Base-by-base conservation (phyloP, 2,329 filamentous ascomycete species). In the Plenodomus biglobosus region DNA sequence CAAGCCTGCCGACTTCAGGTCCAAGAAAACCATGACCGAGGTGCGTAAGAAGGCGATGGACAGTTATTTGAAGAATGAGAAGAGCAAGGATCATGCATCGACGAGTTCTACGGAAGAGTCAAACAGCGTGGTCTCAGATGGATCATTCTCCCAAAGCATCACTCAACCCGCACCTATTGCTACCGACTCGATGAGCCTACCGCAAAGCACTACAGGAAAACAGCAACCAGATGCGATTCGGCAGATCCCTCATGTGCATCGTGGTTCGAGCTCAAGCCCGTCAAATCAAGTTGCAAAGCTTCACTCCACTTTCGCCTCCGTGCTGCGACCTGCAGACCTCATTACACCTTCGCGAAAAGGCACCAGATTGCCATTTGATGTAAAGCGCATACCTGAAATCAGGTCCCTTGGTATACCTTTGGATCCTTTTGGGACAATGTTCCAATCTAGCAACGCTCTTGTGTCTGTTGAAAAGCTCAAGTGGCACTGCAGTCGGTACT, bases 41-140 rank as follows among this genome's bases (percentile, higher is more conserved):
- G 65, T 72, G 30, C 68, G 71, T 32, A 67, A 67, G 37, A 58
- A 60, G 41, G 71, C 70, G 3, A 73, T 73, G 71, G 58, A 53
- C 16, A 56, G 57, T 38, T 66, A 60, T 22, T 41, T 73, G 13
- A 52, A 63, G 41, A 57, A 59, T 7, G 57, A 55, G 19, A 59
- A 64, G 51, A 62, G 57, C 19, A 44, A 55, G 34, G 37, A 37
- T 15, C 42, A 32, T n/a, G 50, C 48, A 18, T 20, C 22, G 1
- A 58, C 50, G 18, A 48, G 30, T 18, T 32, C 27, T 32, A 11
- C 27, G 27, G 27, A 32, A 15, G 11, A 11, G 13, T 32, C 27
- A 11, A 38, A 42, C 18, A 67, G 60, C 42, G 62, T 61, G 18
- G 57, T 42, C 21, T 65, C 61, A 2, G 27, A 11, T 15, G 27